phyloP scores from a whole-genome alignment of 139 green algal genomes.

The Chlorella vulgaris region DNA sequence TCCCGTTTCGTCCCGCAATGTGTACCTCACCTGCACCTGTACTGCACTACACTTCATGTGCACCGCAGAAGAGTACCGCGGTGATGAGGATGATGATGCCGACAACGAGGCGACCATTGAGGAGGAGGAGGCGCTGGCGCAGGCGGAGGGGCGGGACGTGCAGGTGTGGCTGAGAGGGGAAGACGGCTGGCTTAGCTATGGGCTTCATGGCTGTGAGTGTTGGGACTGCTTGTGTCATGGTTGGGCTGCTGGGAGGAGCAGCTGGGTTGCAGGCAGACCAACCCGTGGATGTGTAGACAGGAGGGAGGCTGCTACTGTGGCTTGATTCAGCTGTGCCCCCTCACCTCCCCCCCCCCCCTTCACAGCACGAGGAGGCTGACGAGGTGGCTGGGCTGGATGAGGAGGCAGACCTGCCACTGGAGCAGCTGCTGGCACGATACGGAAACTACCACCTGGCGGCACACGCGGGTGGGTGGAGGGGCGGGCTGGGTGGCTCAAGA shows the following conservation, averaged over 20 bases:
- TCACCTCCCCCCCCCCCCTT: not conserved
- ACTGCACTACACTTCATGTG: not conserved
- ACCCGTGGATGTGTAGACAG: too few species aligned
- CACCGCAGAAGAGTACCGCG: slow-evolving; percentile 22
- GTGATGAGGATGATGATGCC: slow-evolving; percentile 40
- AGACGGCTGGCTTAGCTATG: too few species aligned
- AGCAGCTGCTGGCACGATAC: slow-evolving; percentile 83
- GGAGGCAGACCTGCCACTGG: slow-evolving; percentile 87
- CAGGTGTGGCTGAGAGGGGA: too few species aligned
- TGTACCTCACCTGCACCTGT: too few species aligned
- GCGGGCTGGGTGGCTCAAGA: too few species aligned
- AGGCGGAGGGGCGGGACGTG: slow-evolving; percentile 40
- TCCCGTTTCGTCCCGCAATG: too few species aligned
- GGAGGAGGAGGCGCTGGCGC: slow-evolving; percentile 64
- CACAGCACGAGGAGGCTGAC: slow-evolving; percentile 34
- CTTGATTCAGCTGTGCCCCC: not conserved
- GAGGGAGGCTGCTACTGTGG: too few species aligned
- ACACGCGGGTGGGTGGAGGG: too few species aligned
- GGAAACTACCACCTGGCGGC: slow-evolving; percentile 48
- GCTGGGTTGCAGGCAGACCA: too few species aligned
- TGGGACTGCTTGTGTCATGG: too few species aligned
- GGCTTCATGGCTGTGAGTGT: too few species aligned
- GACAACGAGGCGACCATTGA: slow-evolving; percentile 81
- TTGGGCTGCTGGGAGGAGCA: not conserved
- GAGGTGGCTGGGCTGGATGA: slow-evolving; percentile 78